phyloP scores from a whole-genome alignment of 1,284 basidiomycete species.

The Leccinum fallax region DNA sequence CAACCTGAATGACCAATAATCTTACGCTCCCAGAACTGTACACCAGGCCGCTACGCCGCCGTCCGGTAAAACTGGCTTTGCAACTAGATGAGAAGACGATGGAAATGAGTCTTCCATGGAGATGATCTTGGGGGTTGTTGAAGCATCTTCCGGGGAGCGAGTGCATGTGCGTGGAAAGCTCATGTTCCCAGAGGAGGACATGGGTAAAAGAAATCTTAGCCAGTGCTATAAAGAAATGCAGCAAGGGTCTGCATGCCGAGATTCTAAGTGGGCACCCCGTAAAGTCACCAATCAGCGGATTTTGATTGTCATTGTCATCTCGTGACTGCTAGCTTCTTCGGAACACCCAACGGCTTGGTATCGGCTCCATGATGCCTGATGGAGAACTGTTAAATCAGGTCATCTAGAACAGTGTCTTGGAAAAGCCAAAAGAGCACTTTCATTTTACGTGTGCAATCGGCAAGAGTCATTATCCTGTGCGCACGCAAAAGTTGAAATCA shows the following conservation, averaged over 20 bases:
- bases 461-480: not conserved
- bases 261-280: not conserved
- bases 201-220: not conserved
- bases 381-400: not conserved
- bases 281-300: not conserved
- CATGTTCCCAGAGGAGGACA: not conserved
- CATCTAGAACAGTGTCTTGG: not conserved
- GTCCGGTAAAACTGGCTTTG: slow-evolving; percentile 16
- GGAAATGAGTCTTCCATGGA: not conserved
- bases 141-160: not conserved
- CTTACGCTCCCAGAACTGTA: slow-evolving; percentile 34
- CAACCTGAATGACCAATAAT: not conserved
- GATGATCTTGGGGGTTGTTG: not conserved
- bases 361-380: not conserved
- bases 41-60: slow-evolving; percentile 34
- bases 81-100: not conserved
- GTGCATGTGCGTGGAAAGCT: not conserved
- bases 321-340: not conserved
- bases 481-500: not conserved
- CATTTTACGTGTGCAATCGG: not conserved
- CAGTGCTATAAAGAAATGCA: not conserved
- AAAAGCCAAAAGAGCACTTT: not conserved
- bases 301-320: not conserved
- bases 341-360: not conserved
- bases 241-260: not conserved